Base-by-base conservation (phyloP, 345 rosid genomes). In the Stellera chamaejasme region DNA sequence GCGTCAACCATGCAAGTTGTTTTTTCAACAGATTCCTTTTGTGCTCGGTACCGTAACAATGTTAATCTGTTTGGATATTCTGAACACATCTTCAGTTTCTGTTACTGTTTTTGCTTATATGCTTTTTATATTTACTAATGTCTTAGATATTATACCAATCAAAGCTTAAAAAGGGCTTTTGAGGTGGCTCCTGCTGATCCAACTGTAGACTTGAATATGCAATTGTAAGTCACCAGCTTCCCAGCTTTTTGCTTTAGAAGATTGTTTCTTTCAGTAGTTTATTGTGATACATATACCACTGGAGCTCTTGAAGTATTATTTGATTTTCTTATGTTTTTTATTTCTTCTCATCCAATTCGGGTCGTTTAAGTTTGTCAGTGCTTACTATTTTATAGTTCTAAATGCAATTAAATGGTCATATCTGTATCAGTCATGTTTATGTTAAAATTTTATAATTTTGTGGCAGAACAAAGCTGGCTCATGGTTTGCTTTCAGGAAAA, bases 1-100 rank as follows among this genome's bases (percentile, higher is more conserved):
- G 97, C 97, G 48, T 96, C 99, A 50, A 94, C 99, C 0, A 87
- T 94, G 95, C 97, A 94, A 78, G 87, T 80, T 62, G 72, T 87
- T 49, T 85, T 94, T 85, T 83, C 99, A 43, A 83, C 87, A 16
- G 78, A 52, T 47, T 71, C 81, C 55, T 90, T 94, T 68, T 73
- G 65, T 69, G 68, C 85, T 59, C 78, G 84, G 99, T 90, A 32
- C 9, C 70, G 75, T 72, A 55, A 44, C 16, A 13, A 50, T 43
- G 45, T 36, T 28, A n/a, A 56, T 64, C 28, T 45, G 39, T 27
- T 54, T 48, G 11, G 45, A 55, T 61, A n/a, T 52, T 43, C 45
- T 44, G 39, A 16, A 13, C 16, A 14, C 45, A 6, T 15, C 13
- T 52, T 45, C 9, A 8, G 39, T 54, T 32, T 5, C 39, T 32